phyloP scores from a whole-genome alignment of 2,329 filamentous ascomycete species.

The Seiridium cupressi region DNA sequence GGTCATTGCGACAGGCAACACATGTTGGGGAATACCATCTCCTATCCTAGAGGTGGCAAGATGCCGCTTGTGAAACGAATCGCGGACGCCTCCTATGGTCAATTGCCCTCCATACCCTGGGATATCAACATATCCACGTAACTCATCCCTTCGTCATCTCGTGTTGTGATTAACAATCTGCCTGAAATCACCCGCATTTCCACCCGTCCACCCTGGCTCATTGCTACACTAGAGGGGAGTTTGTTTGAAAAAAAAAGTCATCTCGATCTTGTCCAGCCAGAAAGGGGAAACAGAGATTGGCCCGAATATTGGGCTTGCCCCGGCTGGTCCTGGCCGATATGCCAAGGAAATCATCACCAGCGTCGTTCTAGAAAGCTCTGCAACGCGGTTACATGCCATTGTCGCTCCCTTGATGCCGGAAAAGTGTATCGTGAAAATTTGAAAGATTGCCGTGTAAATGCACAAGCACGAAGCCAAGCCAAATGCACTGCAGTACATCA shows the following conservation, averaged over 20 bases:
- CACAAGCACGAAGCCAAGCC: neutral
- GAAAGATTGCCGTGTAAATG: neutral
- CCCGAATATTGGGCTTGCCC: neutral
- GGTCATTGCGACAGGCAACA: neutral
- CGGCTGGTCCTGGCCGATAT: neutral
- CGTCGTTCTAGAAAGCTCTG: neutral
- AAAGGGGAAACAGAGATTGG: neutral
- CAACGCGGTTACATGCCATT: neutral
- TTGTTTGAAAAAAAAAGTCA: neutral
- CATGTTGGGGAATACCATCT: neutral
- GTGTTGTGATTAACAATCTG: neutral
- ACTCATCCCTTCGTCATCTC: conserved; percentile 9
- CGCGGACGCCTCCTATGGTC: neutral
- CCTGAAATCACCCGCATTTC: neutral
- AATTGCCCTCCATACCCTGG: neutral
- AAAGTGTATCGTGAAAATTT: neutral
- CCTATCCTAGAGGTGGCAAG: neutral
- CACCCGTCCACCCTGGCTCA: neutral
- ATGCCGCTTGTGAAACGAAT: neutral
- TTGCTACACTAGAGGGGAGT: neutral
- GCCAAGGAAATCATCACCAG: neutral
- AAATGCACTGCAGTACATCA: neutral
- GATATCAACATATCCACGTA: conserved; percentile 1
- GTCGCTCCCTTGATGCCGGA: neutral
- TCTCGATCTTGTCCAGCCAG: neutral